phyloP scores from a whole-genome alignment of 306 rosid species.

The Castanea mollissima region DNA sequence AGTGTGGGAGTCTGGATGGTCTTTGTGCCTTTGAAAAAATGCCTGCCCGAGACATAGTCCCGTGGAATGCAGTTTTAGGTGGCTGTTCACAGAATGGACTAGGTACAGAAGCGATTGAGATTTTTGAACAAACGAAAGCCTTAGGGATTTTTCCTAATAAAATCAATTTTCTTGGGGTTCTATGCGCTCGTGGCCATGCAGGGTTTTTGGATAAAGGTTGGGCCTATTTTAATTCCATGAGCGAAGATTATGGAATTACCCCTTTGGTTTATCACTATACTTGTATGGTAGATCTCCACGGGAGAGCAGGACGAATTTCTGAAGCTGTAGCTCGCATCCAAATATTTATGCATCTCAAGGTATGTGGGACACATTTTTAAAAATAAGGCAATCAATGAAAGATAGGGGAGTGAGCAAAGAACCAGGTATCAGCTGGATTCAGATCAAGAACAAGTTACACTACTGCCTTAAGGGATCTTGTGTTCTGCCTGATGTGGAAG shows the following conservation, averaged over 20 bases:
- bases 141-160: slow-evolving; percentile 19
- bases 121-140: slow-evolving; percentile 32
- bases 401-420: slow-evolving; percentile 27
- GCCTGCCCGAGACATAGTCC: slow-evolving; percentile 21
- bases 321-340: slow-evolving; percentile 31
- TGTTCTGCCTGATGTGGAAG: too few species aligned
- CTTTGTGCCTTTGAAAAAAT: slow-evolving; percentile 26
- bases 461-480: slow-evolving; percentile 15
- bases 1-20: slow-evolving; percentile 31
- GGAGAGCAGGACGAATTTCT: slow-evolving; percentile 24
- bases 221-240: slow-evolving; percentile 34
- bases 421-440: slow-evolving; percentile 35
- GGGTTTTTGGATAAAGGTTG: slow-evolving; percentile 26
- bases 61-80: slow-evolving; percentile 39
- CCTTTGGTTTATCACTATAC: slow-evolving; percentile 35
- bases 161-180: slow-evolving; percentile 29
- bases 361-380: slow-evolving; percentile 11
- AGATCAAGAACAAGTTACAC: slow-evolving; percentile 21
- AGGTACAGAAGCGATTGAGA: slow-evolving; percentile 20
- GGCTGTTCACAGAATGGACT: slow-evolving; percentile 34
- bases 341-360: slow-evolving; percentile 28
- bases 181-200: slow-evolving; percentile 36
- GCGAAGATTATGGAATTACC: slow-evolving; percentile 22
- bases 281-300: slow-evolving; percentile 38
- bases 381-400: slow-evolving; percentile 22